These are phyloP conservation scores for Camelina sativa DNA, from an alignment of 345 rosid species.

Conservation along the genomic window DNA sequence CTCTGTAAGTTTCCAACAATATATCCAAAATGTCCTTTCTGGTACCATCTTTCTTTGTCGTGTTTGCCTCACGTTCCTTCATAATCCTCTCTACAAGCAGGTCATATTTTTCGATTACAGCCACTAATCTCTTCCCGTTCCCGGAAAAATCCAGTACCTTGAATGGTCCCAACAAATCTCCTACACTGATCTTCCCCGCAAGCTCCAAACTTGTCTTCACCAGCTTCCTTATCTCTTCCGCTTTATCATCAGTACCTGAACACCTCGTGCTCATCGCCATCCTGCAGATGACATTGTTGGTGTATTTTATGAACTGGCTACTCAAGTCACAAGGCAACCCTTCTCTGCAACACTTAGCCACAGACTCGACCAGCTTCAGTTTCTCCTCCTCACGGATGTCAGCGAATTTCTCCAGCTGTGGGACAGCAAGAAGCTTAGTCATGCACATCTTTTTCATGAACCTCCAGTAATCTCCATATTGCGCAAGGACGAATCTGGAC, in stretches of 20 bases:
- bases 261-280: conserved; percentile 76
- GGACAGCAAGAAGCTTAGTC: conserved; percentile 63
- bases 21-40: conserved; percentile 45
- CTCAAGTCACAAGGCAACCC: conserved; percentile 49
- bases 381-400: conserved; percentile 44
- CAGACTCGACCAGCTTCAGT: conserved; percentile 55
- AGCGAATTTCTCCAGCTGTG: conserved; percentile 60
- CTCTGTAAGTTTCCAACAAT: conserved; percentile 45
- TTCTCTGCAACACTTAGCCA: conserved; percentile 49
- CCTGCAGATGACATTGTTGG: conserved; percentile 64
- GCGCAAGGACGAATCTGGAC: conserved; percentile 51
- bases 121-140: conserved; percentile 55
- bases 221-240: conserved; percentile 46
- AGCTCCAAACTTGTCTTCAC: conserved; percentile 53
- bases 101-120: conserved; percentile 54
- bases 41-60: conserved; percentile 14
- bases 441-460: conserved; percentile 62
- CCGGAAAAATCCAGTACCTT: conserved; percentile 63
- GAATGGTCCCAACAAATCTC: conserved; percentile 73
- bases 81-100: conserved; percentile 58
- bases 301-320: conserved; percentile 42
- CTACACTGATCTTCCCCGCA: conserved; percentile 60
- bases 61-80: conserved; percentile 56
- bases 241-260: conserved; percentile 53
- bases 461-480: conserved; percentile 61